Evolutionary conservation across 768 basidiomycete genomes (phyloP), one percentile per base, ranked within the genome.

Genomic region (Hebeloma cylindrosporum): DNA sequence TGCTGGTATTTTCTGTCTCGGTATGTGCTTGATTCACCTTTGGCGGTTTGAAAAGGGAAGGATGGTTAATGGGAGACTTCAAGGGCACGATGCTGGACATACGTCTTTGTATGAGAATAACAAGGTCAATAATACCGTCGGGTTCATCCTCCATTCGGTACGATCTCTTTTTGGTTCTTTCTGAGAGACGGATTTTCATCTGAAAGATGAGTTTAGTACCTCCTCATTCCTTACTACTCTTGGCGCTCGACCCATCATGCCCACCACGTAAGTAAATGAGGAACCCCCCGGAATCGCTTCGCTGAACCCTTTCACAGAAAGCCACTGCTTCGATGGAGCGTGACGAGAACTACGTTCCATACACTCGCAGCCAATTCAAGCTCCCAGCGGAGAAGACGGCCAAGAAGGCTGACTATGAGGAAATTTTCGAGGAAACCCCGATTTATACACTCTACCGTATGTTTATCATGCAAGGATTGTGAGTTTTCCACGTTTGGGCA

Each of bases 261-360:
- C 11, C 87, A 90, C 63, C 85, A 82, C 60, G 79, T 78, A 58
- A 46, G 65, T 29, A 9, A 14, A 2, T 16, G 11, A 22, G 14
- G 8, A 26, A 4, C 18, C 9, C 1, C 10, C 27, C n/a, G 25
- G 2, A 20, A 17, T 8, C 11, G 14, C 13, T 8, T 1, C 11
- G 9, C 16, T 20, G 2, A 13, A 23, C 7, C 7, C 29, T 18
- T 20, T 29, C 18, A 49, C 18, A 74, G 72, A 73, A 73, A 69
- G 82, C 83, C 51, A 84, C 85, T 43, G 78, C 78, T 30, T 85
- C 85, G 0, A 85, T 88, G 65, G 84, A 85, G 57, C 68, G 81
- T 13, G 88, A 92, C 56, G 85, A 89, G 60, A 88, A 87, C 52
- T 85, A 80, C 46, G 77, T 86, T 4, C 83, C 82, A 33, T 69